Evolutionary conservation across 768 basidiomycete genomes (phyloP).

Genomic region (Serpula lacrymans): DNA sequence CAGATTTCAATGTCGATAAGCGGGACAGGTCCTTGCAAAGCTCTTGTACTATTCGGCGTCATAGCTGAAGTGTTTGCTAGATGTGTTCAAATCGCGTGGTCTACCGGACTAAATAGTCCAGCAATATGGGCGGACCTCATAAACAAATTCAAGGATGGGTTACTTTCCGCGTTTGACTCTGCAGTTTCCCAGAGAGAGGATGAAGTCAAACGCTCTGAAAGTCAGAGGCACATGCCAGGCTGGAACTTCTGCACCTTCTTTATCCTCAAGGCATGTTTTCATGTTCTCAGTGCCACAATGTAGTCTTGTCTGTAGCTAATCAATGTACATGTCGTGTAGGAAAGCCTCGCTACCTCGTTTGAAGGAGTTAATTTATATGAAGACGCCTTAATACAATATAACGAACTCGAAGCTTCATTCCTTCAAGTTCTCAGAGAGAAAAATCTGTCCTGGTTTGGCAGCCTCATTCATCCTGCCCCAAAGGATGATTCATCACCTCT

Average conservation of each 20-base stretch:
- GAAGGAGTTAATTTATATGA: conserved; percentile 88
- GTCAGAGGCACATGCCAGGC: conserved; percentile 87
- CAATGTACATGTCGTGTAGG: conserved; percentile 46
- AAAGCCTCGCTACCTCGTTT: conserved; percentile 89
- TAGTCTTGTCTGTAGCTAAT: background rate
- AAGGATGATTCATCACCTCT: conserved; percentile 81
- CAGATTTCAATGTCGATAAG: conserved; percentile 90
- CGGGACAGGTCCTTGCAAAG: conserved; percentile 64
- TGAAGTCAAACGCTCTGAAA: conserved; percentile 85
- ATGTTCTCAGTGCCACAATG: background rate
- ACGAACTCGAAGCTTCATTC: conserved; percentile 88
- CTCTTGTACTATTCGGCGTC: conserved; percentile 1
- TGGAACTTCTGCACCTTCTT: conserved; percentile 99
- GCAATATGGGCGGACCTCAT: conserved; percentile 84
- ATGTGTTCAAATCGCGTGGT: conserved; percentile 81
- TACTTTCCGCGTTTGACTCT: conserved; percentile 80
- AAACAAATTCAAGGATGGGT: conserved; percentile 85
- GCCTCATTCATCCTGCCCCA: conserved; percentile 64
- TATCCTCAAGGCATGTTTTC: conserved; percentile 75
- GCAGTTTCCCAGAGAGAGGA: conserved; percentile 81
- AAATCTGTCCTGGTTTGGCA: conserved; percentile 91
- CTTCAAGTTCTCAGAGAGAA: conserved; percentile 69
- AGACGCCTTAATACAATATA: conserved; percentile 85
- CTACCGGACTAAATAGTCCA: conserved; percentile 67
- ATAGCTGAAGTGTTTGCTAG: conserved; percentile 36